Evolutionary conservation across 331 rosid species (phyloP), one percentile per base, ranked within the genome.

Genomic region (Erythrophleum ivorense): DNA sequence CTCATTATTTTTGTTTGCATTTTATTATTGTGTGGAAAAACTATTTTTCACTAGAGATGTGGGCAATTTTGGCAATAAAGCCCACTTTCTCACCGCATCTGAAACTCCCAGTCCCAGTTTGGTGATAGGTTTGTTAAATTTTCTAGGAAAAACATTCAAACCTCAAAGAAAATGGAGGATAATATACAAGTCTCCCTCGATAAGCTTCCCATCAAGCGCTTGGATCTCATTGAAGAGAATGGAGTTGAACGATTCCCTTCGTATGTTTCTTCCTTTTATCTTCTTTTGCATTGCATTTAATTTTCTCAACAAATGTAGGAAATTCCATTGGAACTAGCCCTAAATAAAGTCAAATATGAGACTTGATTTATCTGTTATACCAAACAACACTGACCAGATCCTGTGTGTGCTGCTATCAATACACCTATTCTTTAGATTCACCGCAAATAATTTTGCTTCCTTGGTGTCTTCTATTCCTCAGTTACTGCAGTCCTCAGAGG

Each of bases 181-280:
- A 86, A 80, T 57, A 59, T 89, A 65, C 86, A 15, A 19, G 79
- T 93, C 52, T 95, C 97, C 21, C 88, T 95, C 16, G 99, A 95
- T 87, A 92, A 90, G 89, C 97, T 95, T 36, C 97, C 97, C 0
- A 77, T 93, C 84, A 95, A 93, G 88, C 92, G 99, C 71, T 83
- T 95, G 83, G 99, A 93, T 12, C 80, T 91, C 70, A 93, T 91
- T 55, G 97, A 93, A 85, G 99, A 95, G 80, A 90, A 88, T 34
- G 98, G 98, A 76, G 14, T 81, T 9, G 99, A 95, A 80, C 87
- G 93, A 60, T 93, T 95, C 85, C 96, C 98, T 53, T 52, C 83
- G 94, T 95, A 91, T 48, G 88, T 10, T 75, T 36, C 77, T 81
- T 85, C 68, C 76, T 16, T 63, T 34, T 14, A 7, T 5, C 34